Evolutionary conservation across 2,329 filamentous ascomycete species (phyloP), one percentile per base, ranked within the genome.

Genomic region (Phoma herbarum): DNA sequence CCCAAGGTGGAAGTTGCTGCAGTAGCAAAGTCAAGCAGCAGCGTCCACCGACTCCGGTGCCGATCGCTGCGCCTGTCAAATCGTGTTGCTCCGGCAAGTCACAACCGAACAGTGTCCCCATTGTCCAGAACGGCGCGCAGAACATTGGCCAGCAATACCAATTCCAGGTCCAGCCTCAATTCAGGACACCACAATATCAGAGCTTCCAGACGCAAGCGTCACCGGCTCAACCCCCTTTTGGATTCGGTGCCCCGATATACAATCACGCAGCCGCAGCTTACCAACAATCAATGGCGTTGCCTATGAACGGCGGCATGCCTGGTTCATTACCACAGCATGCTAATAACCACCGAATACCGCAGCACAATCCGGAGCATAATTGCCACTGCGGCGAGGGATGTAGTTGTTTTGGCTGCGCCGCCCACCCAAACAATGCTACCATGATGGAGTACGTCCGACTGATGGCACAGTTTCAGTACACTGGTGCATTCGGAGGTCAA

Each of bases 301-400:
- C 64, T 37, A 71, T 71, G 74, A 64, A 54, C 47, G 60, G 61
- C 3, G 45, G 42, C 9, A 51, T 52, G 31, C 57, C 54, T 26
- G 48, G 51, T 1, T 44, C 69, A 11, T 64, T 70, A 42, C 53
- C 63, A 26, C 61, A 66, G 23, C 62, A 66, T 77, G 26, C 50
- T 20, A 71, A 52, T 78, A 49, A 52, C 12, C 59, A 61, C 22
- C 67, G 78, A 44, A 72, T 57, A 78, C 56, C 48, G 16, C 66
- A 63, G 46, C 69, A 80, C 46, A 78, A 75, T 52, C 66, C 64
- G 2, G 76, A 75, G 37, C 81, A 85, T 61, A 78, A 80, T 23
- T 91, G 89, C 66, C 80, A 81, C 46, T 91, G 89, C 68, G 89
- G 89, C 20, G 85, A 88, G 52, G 79, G 79, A 26, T 91, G 89